Conservation (phyloP, 2,329 filamentous ascomycete genomes). For the Pleurostoma richardsiae region DNA sequence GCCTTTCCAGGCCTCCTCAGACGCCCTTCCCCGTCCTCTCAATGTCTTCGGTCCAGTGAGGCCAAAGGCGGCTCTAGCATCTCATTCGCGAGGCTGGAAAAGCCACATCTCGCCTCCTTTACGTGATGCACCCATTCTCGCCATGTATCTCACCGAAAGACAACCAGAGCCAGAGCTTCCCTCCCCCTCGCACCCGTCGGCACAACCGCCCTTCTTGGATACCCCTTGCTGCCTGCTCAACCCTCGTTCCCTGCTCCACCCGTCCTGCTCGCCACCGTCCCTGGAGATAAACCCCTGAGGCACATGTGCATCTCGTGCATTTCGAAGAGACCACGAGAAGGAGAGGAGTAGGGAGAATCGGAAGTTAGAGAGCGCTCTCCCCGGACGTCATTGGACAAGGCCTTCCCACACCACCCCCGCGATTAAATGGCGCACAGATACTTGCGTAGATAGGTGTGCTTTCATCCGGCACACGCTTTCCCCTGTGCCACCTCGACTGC, state of each 20-base stretch:
- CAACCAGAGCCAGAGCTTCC: too few species aligned
- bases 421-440: conserved; percentile 1
- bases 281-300: not conserved
- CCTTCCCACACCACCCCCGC: conserved; percentile 1
- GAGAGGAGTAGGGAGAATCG: not conserved
- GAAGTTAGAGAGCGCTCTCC: too few species aligned
- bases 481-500: not conserved
- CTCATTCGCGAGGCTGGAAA: not conserved
- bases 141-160: too few species aligned
- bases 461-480: not conserved
- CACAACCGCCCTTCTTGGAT: not conserved
- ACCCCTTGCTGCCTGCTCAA: not conserved
- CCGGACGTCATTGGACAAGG: too few species aligned
- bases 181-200: not conserved
- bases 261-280: not conserved
- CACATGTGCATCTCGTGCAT: not conserved
- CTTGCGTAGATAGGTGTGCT: not conserved
- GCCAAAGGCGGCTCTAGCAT: too few species aligned
- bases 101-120: not conserved
- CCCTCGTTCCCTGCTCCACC: not conserved
- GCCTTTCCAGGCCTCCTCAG: too few species aligned
- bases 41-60: too few species aligned
- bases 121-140: too few species aligned
- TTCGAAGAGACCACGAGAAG: not conserved
- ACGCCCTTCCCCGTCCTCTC: too few species aligned